Conservation (phyloP, 768 basidiomycete species). For the Crepidotus variabilis region DNA sequence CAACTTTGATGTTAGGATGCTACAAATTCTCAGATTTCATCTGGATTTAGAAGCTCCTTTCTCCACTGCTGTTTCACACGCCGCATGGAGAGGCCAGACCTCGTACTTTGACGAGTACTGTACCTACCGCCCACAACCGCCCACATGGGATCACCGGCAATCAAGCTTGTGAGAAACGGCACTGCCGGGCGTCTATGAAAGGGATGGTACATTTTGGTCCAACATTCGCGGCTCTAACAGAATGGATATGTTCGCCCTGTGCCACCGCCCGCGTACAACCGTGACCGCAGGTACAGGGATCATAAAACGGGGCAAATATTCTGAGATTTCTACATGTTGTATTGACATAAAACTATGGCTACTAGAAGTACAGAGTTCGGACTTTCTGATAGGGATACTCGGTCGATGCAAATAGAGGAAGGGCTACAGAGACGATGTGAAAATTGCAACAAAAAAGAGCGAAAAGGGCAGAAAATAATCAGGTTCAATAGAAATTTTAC, state of each 20-base stretch:
- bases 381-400: neutral
- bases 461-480: neutral
- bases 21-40: neutral
- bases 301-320: neutral
- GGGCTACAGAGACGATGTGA: neutral
- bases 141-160: neutral
- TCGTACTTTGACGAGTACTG: neutral
- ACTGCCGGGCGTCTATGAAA: neutral
- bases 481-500: neutral
- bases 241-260: neutral
- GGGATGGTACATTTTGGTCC: neutral
- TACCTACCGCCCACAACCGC: neutral
- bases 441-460: neutral
- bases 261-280: neutral
- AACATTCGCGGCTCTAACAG: neutral
- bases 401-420: neutral
- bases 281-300: neutral
- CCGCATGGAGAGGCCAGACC: neutral
- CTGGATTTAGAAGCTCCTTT: neutral
- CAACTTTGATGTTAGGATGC: neutral
- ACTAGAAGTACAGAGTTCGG: constrained; percentile 1
- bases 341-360: neutral
- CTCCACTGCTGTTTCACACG: neutral
- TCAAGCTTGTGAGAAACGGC: neutral
- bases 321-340: neutral